phyloP scores from a whole-genome alignment of 1,284 basidiomycete genomes.

The Meripilus lineatus region DNA sequence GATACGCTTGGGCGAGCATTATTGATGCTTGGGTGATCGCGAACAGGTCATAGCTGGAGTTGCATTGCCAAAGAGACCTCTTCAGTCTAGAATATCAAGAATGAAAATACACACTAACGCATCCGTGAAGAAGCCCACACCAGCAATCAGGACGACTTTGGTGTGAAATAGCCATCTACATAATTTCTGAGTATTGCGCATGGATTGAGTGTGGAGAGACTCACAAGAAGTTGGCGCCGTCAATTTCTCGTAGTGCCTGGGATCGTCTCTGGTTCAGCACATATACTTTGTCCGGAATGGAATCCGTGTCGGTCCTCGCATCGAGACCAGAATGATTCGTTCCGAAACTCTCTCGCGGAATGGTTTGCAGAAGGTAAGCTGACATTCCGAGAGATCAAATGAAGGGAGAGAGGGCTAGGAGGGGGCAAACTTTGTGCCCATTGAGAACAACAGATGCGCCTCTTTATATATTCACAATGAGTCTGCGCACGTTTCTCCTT shows the following conservation, averaged over 20 bases:
- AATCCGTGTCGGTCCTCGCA: too few species aligned
- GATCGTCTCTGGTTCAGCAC: conserved; percentile 17
- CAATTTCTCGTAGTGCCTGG: conserved; percentile 51
- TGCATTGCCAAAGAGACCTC: too few species aligned
- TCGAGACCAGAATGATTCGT: too few species aligned
- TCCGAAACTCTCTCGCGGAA: too few species aligned
- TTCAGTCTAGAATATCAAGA: not conserved
- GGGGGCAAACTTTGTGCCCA: too few species aligned
- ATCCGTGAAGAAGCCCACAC: conserved; percentile 82
- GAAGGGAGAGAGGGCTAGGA: too few species aligned
- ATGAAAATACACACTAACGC: conserved; percentile 37
- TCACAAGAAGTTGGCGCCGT: conserved; percentile 47
- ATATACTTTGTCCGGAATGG: not conserved
- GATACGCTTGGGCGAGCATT: conserved; percentile 77
- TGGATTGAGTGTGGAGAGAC: conserved; percentile 10
- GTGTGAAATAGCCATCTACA: conserved; percentile 46
- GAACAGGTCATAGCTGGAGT: conserved; percentile 65
- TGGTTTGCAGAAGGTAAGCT: too few species aligned
- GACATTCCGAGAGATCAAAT: too few species aligned
- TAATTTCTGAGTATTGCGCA: too few species aligned
- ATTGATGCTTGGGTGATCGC: conserved; percentile 72
- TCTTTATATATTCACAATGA: too few species aligned
- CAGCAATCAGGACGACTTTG: conserved; percentile 69
- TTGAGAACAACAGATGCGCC: too few species aligned
- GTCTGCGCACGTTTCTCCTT: too few species aligned